phyloP scores from a whole-genome alignment of 176 grass and related monocot species.

The Canna indica region DNA sequence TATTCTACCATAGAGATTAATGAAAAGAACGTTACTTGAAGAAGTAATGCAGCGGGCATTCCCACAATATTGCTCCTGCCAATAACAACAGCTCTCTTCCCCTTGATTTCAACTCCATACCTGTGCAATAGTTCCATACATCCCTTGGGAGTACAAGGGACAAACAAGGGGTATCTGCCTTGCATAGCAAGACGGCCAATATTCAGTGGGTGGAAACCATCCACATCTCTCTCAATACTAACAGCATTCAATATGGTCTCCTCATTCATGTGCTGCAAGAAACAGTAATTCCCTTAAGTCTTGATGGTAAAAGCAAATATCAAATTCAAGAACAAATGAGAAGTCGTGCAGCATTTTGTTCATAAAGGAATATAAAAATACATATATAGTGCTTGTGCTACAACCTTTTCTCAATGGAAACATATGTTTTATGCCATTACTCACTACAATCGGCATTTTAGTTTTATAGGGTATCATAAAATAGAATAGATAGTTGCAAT shows the following conservation, averaged over 20 bases:
- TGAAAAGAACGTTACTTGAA: slow-evolving; percentile 51
- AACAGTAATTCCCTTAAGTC: neutral
- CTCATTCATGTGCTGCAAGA: slow-evolving; percentile 83
- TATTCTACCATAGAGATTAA: neutral
- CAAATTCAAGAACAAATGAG: neutral
- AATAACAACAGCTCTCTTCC: slow-evolving; percentile 81
- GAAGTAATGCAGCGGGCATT: slow-evolving; percentile 70
- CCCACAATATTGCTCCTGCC: slow-evolving; percentile 94
- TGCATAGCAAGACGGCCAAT: slow-evolving; percentile 96
- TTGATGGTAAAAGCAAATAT: neutral
- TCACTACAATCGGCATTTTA: no score
- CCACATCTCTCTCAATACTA: slow-evolving; percentile 77
- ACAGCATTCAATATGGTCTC: slow-evolving; percentile 83
- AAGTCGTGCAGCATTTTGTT: neutral
- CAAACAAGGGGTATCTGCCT: slow-evolving; percentile 75
- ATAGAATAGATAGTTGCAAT: neutral
- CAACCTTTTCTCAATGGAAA: neutral
- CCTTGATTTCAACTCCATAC: slow-evolving; percentile 77
- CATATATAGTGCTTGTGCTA: neutral
- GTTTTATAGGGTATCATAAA: no score
- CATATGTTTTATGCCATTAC: no score
- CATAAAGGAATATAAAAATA: neutral
- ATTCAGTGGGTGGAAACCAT: slow-evolving; percentile 93
- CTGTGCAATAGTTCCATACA: slow-evolving; percentile 86
- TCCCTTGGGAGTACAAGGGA: slow-evolving; percentile 98